These are phyloP conservation scores for Candida vaughaniae DNA, from an alignment of 805 yeast genomes.

Conservation along the genomic window DNA sequence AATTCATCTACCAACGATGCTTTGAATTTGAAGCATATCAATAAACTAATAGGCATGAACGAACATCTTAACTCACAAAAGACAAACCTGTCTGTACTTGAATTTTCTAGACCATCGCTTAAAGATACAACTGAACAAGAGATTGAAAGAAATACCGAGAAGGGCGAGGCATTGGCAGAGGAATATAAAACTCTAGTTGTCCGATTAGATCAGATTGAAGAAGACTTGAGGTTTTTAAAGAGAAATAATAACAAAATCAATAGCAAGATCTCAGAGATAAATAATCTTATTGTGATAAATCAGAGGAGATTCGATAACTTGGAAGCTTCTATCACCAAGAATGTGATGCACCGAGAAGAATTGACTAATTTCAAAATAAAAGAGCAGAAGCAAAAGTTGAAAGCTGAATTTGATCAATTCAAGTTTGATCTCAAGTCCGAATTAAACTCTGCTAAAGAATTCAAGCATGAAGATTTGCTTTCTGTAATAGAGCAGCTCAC, in stretches of 20 bases:
- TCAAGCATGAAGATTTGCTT: constrained; percentile 20
- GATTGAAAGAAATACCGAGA: too few relatives aligned
- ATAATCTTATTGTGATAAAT: constrained; percentile 7
- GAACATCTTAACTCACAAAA: constrained; percentile 3
- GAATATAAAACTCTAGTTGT: too few relatives aligned
- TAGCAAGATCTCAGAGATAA: constrained; percentile 12
- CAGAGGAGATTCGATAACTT: constrained; percentile 20
- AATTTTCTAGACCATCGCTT: too few relatives aligned
- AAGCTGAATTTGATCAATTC: constrained; percentile 28
- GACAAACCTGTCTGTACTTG: too few relatives aligned
- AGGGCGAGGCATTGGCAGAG: too few relatives aligned
- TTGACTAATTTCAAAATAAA: constrained; percentile 26
- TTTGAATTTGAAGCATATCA: constrained; percentile 16
- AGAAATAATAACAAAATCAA: constrained; percentile 13
- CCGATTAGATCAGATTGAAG: too few relatives aligned
- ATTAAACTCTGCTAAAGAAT: constrained; percentile 24
- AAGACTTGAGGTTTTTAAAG: constrained; percentile 18
- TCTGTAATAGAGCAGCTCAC: constrained; percentile 11
- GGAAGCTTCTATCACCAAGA: constrained; percentile 27
- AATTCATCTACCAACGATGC: too few relatives aligned
- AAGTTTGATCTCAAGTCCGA: constrained; percentile 35
- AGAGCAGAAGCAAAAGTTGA: constrained; percentile 26
- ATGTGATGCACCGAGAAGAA: constrained; percentile 29
- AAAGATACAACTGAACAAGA: too few relatives aligned
- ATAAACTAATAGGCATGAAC: constrained; percentile 16